These are phyloP conservation scores for Sporisorium sorghi DNA, from an alignment of 1,284 basidiomycete genomes.

Conservation along the genomic window DNA sequence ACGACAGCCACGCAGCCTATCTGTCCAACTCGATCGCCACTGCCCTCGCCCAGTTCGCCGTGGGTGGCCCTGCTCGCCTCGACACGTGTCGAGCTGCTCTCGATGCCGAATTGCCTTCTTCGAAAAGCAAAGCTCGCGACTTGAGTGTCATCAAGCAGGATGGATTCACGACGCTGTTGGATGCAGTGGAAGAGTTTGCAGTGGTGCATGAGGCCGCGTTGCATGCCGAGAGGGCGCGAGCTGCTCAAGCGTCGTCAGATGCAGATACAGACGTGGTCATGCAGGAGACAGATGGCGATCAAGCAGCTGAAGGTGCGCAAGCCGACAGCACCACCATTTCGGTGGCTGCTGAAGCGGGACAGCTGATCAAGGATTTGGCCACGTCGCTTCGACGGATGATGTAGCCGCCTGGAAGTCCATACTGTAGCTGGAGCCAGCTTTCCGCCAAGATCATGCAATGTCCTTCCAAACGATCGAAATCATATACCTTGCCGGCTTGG, in stretches of 20 bases:
- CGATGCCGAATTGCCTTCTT: constrained; percentile 13
- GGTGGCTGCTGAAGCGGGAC: constrained; percentile 36
- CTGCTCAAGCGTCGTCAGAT: constrained; percentile 82
- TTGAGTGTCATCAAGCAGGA: constrained; percentile 6
- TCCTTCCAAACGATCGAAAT: not conserved
- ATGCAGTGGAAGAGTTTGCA: constrained; percentile 50
- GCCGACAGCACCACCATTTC: constrained; percentile 6
- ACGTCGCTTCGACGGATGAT: constrained; percentile 30
- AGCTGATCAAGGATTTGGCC: constrained; percentile 50
- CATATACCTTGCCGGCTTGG: constrained; percentile 5
- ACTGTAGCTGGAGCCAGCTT: not conserved
- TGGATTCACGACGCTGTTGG: constrained; percentile 31
- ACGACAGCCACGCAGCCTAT: constrained; percentile 43
- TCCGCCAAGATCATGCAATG: not conserved
- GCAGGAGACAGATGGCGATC: constrained; percentile 70
- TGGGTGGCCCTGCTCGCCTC: constrained; percentile 18
- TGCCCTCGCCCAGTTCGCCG: constrained; percentile 44
- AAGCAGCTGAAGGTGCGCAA: not conserved
- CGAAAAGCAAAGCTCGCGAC: not conserved
- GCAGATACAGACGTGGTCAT: constrained; percentile 77
- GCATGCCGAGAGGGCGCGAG: constrained; percentile 10
- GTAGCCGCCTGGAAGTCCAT: not conserved
- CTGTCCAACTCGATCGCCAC: constrained; percentile 54
- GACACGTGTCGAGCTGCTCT: constrained; percentile 15
- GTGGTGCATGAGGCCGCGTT: constrained; percentile 35